phyloP scores from a whole-genome alignment of 257 asterid species.

The Apocynum venetum region DNA sequence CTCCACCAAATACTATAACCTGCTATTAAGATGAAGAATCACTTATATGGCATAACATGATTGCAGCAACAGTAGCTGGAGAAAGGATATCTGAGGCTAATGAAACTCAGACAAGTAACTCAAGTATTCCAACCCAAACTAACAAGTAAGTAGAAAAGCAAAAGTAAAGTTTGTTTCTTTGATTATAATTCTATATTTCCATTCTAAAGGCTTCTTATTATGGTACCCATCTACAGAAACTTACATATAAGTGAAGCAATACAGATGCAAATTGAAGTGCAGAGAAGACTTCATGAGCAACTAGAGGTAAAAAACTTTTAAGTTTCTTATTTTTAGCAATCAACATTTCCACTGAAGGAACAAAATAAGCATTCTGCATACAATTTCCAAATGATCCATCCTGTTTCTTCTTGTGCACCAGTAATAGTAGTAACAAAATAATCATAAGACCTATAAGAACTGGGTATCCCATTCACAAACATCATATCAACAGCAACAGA shows the following conservation, averaged over 20 bases:
- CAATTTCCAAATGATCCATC: not conserved
- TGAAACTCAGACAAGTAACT: slow-evolving; percentile 46
- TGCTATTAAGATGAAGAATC: slow-evolving; percentile 1
- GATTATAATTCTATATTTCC: not conserved
- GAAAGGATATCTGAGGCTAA: slow-evolving; percentile 51
- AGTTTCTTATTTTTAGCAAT: not conserved
- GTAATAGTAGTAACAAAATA: not conserved
- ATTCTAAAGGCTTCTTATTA: slow-evolving; percentile 10
- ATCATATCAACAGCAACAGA: not conserved
- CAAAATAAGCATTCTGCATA: not conserved
- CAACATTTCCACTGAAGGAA: not conserved
- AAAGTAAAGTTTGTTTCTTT: slow-evolving; percentile 1
- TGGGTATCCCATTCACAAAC: not conserved
- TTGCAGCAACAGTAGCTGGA: slow-evolving; percentile 48
- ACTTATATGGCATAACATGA: slow-evolving; percentile 23
- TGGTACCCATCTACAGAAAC: slow-evolving; percentile 43
- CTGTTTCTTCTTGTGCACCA: not conserved
- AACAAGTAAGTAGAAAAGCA: slow-evolving; percentile 45
- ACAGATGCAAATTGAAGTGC: slow-evolving; percentile 87
- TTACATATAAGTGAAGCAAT: slow-evolving; percentile 66
- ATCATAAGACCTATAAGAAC: not conserved
- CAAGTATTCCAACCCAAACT: slow-evolving; percentile 44
- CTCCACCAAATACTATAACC: slow-evolving; percentile 13
- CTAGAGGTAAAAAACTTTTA: slow-evolving; percentile 52
- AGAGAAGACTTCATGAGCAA: slow-evolving; percentile 74